Evolutionary conservation across 2,329 filamentous ascomycete genomes (phyloP), one percentile per base, ranked within the genome.

Genomic region (Ilyonectria destructans): DNA sequence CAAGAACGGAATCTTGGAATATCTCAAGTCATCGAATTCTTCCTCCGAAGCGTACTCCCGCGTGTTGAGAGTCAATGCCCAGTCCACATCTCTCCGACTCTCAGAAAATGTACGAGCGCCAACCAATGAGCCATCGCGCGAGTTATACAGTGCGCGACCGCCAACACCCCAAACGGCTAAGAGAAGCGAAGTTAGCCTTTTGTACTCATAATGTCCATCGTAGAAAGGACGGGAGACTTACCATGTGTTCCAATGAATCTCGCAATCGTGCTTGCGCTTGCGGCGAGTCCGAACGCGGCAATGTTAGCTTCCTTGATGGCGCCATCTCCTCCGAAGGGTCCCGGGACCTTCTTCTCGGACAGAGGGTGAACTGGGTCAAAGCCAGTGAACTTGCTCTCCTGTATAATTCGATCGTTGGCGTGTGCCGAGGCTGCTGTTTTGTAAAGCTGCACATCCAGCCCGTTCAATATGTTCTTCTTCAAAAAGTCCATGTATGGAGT

Each of bases 291-390:
- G 48, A 74, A 67, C 1, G 58, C 62, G 6, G 70, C 70, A 4
- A 56, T 60, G 4, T 62, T 67, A 17, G 74, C 69, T 48, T 74
- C 72, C 31, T 74, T 74, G n/a, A 74, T 60, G 2, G 55, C 59
- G 9, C 72, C 72, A 6, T 70, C 65, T 13, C 70, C 72, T 40
- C 70, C 66, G 19, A 65, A 33, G 6, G 58, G 59, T 1, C 31
- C 57, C 6, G 65, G 60, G 3, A 73, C 64, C n/a, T 52, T 9
- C 2, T 63, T 26, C 1, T 37, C 6, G 1, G 58, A 55, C 17
- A 56, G 49, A 1, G 69, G 72, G 1, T 58, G 45, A 2, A 56
- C 58, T 1, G 72, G 49, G 17, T 74, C 62, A 0, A 15, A 35
- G 10, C 63, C 71, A 5, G 56, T 65, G 1, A 45, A 40, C 17